Conservation (phyloP, 2,329 filamentous ascomycete genomes). For the Rasamsonia emersonii region DNA sequence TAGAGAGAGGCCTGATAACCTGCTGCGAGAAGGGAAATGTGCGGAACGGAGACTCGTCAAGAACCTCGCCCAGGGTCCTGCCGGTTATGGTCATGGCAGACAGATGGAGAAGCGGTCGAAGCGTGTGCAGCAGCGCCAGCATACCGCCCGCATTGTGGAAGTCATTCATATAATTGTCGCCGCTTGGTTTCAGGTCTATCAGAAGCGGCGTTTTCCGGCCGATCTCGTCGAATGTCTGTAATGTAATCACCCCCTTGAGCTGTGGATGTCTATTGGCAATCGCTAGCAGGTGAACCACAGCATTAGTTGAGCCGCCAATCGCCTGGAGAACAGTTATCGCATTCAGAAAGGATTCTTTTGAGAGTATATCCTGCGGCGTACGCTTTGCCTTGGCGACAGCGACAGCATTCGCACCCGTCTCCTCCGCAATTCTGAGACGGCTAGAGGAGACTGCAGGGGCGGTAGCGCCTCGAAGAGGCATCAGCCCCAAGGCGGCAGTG, state of each 20-base stretch:
- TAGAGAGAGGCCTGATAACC: conserved; percentile 36
- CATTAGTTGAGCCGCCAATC: conserved; percentile 50
- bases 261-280: conserved; percentile 46
- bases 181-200: conserved; percentile 46
- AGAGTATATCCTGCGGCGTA: conserved; percentile 38
- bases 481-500: conserved; percentile 44
- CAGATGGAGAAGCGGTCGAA: conserved; percentile 39
- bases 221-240: conserved; percentile 41
- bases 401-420: conserved; percentile 44
- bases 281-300: conserved; percentile 47
- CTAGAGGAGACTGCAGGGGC: conserved; percentile 47
- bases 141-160: conserved; percentile 48
- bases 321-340: conserved; percentile 46
- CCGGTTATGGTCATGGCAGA: conserved; percentile 40
- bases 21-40: conserved; percentile 32
- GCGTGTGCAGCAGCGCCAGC: conserved; percentile 38
- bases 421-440: conserved; percentile 45
- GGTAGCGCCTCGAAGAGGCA: conserved; percentile 44
- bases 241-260: conserved; percentile 36
- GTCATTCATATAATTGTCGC: conserved; percentile 48
- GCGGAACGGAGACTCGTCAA: conserved; percentile 36
- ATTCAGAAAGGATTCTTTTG: conserved; percentile 43
- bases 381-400: conserved; percentile 29
- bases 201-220: conserved; percentile 40
- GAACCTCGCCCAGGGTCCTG: conserved; percentile 38